A percentile compares a stretch with the other conserved stretches of the same genome.
These are phyloP conservation scores for Exophiala xenobiotica DNA, from an alignment of 2,329 filamentous ascomycete genomes.

Conservation along the genomic window DNA sequence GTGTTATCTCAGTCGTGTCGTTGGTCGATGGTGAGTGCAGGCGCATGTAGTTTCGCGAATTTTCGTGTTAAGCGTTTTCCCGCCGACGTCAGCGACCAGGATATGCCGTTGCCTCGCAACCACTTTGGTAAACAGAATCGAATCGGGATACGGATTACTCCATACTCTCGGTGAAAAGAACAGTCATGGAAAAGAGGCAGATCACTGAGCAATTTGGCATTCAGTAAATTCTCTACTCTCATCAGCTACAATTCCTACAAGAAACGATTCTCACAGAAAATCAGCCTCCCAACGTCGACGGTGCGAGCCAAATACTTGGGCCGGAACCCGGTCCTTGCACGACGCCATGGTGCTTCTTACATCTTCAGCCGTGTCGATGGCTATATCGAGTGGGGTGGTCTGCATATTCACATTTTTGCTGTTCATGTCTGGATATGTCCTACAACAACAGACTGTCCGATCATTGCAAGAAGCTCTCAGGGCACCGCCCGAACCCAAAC, in stretches of 20 bases:
- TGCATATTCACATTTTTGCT: slow-evolving; percentile 75
- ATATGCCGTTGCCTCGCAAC: background rate
- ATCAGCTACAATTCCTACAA: too few relatives aligned
- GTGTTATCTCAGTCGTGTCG: too few relatives aligned
- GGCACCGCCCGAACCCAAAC: slow-evolving; percentile 42
- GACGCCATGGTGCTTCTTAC: slow-evolving; percentile 46
- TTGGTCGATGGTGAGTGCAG: too few relatives aligned
- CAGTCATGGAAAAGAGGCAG: too few relatives aligned
- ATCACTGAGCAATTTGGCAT: too few relatives aligned
- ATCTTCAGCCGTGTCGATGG: slow-evolving; percentile 45
- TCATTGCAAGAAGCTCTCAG: slow-evolving; percentile 73
- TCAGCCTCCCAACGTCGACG: too few relatives aligned
- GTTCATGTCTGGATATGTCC: slow-evolving; percentile 81
- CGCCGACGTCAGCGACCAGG: background rate
- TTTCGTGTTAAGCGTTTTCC: background rate
- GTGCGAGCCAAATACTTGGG: background rate
- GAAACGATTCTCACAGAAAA: too few relatives aligned
- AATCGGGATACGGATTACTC: too few relatives aligned
- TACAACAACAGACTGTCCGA: slow-evolving; percentile 82
- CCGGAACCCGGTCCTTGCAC: slow-evolving; percentile 8
- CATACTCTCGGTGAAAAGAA: too few relatives aligned
- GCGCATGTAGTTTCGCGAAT: background rate
- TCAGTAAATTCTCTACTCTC: background rate
- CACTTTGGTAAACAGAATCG: background rate
- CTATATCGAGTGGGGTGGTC: slow-evolving; percentile 53